Evolutionary conservation across 257 asterid species (phyloP), one percentile per base, ranked within the genome.

Genomic region (Mitragyna speciosa): DNA sequence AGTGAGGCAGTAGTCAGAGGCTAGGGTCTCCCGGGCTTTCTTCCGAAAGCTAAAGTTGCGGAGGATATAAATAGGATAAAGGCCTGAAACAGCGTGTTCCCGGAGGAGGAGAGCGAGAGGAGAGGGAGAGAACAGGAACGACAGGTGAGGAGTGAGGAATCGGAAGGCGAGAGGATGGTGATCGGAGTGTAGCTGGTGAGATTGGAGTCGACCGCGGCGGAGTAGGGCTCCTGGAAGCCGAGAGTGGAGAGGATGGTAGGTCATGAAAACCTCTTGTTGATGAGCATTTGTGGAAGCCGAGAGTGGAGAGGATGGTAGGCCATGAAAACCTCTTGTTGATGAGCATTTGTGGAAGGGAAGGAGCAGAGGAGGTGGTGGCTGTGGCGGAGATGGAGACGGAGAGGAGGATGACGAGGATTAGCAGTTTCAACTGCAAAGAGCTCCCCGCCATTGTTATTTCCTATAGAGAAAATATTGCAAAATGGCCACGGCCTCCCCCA

Each of bases 81-180:
- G 88, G 73, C 97, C 98, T 12, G 98, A 96, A 80, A 92, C 83
- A 0, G 97, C 79, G 85, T 90, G 92, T 85, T 94, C 98, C 82
- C 90, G 91, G 68, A 94, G 91, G n/a, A n/a, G n/a, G n/a, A n/a
- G n/a, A n/a, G n/a, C n/a, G n/a, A n/a, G 79, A 94, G 97, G 52
- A 85, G 84, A 2, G 93, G 85, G 28, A 87, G 67, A 4, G 79
- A 63, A 68, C 98, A 94, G 14, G 97, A 72, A 11, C 91, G 83
- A 52, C 98, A 94, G n/a, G 92, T 85, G 85, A 91, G 90, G 64
- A 94, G 90, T 1, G 98, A 92, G 68, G 94, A 83, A 71, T 92
- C 98, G 73, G 96, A 82, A 11, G 97, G 92, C 20, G 97, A 95
- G 85, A 94, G 92, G 30, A 94, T 84, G 48, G 98, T 94, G 83